phyloP scores from a whole-genome alignment of 129 eudicot species.

The Arctium minus region DNA sequence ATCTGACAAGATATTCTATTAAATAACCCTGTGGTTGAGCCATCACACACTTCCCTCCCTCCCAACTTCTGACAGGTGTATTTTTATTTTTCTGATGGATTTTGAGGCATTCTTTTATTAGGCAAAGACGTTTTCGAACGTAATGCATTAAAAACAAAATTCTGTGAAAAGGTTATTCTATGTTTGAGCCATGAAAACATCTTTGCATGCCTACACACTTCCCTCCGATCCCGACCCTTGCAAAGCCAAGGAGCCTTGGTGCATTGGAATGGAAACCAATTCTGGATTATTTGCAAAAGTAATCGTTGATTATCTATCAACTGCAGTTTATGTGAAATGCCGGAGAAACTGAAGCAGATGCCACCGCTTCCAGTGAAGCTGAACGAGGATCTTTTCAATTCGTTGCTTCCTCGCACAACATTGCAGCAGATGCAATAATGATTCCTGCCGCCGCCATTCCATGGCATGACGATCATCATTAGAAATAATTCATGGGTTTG shows the following conservation, averaged over 20 bases:
- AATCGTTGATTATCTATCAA: neutral
- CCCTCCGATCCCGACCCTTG: too few species aligned
- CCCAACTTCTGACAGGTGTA: neutral
- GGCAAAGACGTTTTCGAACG: neutral
- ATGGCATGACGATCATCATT: neutral
- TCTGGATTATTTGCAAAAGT: neutral
- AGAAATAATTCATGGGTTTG: conserved; percentile 15
- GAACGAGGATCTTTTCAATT: conserved; percentile 67
- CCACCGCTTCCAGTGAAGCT: conserved; percentile 66
- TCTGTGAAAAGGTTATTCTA: too few species aligned
- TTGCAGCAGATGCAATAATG: conserved; percentile 28
- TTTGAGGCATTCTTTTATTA: neutral
- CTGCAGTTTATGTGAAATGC: conserved; percentile 58
- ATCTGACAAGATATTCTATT: neutral
- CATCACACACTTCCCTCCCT: neutral
- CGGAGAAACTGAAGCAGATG: conserved; percentile 62
- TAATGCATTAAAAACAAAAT: neutral
- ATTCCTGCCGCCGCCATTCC: neutral
- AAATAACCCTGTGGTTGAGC: neutral
- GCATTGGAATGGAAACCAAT: neutral
- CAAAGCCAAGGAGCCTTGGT: too few species aligned
- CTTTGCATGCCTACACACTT: too few species aligned
- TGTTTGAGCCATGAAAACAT: too few species aligned
- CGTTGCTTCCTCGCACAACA: conserved; percentile 45
- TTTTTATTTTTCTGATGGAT: neutral